Evolutionary conservation across 148 eudicot genomes (phyloP), one percentile per base, ranked within the genome.

Genomic region (Beta vulgaris): DNA sequence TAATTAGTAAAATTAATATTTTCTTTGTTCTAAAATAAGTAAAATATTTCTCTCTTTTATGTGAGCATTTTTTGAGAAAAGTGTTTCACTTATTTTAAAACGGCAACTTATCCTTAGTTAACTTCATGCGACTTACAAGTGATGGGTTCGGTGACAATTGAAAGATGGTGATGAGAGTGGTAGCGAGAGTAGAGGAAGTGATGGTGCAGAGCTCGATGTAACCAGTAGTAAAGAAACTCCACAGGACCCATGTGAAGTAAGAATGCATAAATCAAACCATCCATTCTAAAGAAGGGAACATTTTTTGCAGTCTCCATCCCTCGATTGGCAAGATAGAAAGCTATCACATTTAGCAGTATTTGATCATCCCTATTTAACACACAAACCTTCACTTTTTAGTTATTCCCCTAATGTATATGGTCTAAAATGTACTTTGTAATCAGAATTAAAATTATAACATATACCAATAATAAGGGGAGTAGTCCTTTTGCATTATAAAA

Each of bases 141-240:
- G 11, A 87, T 87, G 44, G 93, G 90, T 58, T 89, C 85, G 9
- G 90, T 89, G 55, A 80, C 88, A 53, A 87, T 85, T 61, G 88
- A 87, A 32, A 90, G 68, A 70, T 89, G 93, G 69, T 89, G 93
- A 61, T 85, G 88, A 18, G 93, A 87, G 44, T 89, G 93, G 69
- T 87, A 89, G 39, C 90, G 83, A 23, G 87, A 78, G 83, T 89
- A 89, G 62, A 89, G 84, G 54, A 39, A 89, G 63, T 87, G 90
- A 81, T 89, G 93, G 79, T 89, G 93, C 73, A 89, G 67, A 4
- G 93, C 90, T 70, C 93, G 64, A 69, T 89, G 93, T 19, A 89
- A 64, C 93, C 93, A 89, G 46, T 88, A 88, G 77, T 88, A 88
- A 2, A 88, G 69, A 62, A 84, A 88, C 79, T 88, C 91, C 18